phyloP scores from a whole-genome alignment of 441 rosid species.

The Pelargonium australe region DNA sequence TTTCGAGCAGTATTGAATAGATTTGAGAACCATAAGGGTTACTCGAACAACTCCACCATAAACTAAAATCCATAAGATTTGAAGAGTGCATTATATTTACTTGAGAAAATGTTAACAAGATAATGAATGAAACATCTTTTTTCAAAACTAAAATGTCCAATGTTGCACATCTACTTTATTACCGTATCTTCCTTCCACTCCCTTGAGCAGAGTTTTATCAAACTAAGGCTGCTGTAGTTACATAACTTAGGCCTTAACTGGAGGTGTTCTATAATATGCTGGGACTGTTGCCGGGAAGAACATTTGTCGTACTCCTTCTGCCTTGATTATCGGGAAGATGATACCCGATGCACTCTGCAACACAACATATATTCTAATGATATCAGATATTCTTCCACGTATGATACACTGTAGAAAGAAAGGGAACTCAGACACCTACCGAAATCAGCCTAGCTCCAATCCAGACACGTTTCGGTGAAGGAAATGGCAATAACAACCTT shows the following conservation, averaged over 20 bases:
- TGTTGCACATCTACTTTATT: background rate
- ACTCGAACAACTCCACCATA: too few species aligned
- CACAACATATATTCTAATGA: background rate
- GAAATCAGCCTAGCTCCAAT: conserved; percentile 63
- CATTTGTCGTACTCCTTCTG: conserved; percentile 3
- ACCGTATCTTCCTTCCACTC: background rate
- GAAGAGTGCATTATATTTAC: background rate
- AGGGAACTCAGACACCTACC: conserved; percentile 27
- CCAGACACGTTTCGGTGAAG: conserved; percentile 73
- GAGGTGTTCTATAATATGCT: background rate
- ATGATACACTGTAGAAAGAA: background rate
- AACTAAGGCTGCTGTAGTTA: background rate
- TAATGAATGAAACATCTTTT: background rate
- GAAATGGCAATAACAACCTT: conserved; percentile 69
- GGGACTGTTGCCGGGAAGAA: background rate
- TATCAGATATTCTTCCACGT: background rate
- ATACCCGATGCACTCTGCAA: conserved; percentile 1
- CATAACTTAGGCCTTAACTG: background rate
- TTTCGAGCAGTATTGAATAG: too few species aligned
- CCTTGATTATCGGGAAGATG: conserved; percentile 2
- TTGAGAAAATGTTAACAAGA: background rate
- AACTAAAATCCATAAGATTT: background rate
- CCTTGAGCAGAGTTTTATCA: background rate
- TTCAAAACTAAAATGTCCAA: background rate
- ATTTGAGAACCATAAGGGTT: too few species aligned